These are phyloP conservation scores for Flaveria floridana DNA, from an alignment of 140 eudicot species.

Conservation along the genomic window DNA sequence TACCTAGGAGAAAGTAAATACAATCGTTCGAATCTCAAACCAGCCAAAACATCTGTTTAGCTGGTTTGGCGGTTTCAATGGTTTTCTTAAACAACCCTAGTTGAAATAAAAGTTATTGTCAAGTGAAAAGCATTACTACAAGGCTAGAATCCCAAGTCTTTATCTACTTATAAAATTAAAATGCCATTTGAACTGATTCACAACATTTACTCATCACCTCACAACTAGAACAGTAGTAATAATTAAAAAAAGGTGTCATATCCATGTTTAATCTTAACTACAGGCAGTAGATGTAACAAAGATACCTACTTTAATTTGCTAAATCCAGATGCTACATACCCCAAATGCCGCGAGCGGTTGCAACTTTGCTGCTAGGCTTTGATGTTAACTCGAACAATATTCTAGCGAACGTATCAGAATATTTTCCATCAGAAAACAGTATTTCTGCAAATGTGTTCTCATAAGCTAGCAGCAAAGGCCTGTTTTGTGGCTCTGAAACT, in stretches of 20 bases:
- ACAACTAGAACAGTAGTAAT: constrained; percentile 18
- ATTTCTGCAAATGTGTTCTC: constrained; percentile 93
- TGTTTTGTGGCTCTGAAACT: constrained; percentile 92
- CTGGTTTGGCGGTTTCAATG: too few species aligned
- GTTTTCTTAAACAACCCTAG: too few species aligned
- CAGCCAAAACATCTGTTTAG: too few species aligned
- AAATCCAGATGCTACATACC: constrained; percentile 62
- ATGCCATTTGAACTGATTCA: constrained; percentile 14
- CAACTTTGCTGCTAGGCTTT: constrained; percentile 75
- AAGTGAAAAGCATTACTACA: too few species aligned
- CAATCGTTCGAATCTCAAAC: too few species aligned
- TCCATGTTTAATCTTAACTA: constrained; percentile 15
- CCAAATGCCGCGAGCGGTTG: constrained; percentile 94
- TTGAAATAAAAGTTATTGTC: too few species aligned
- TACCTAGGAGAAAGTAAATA: too few species aligned
- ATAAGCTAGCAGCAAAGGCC: constrained; percentile 61
- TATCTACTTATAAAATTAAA: constrained; percentile 12
- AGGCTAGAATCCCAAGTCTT: constrained; percentile 3
- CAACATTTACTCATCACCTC: constrained; percentile 25
- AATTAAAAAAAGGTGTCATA: not conserved
- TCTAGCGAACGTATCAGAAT: constrained; percentile 84
- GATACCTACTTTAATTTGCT: not conserved
- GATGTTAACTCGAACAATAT: constrained; percentile 84
- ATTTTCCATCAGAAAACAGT: constrained; percentile 74
- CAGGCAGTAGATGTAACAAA: constrained; percentile 15